Conservation (phyloP, 1,139 yeast genomes). For the Groenewaldozyma sp. region DNA sequence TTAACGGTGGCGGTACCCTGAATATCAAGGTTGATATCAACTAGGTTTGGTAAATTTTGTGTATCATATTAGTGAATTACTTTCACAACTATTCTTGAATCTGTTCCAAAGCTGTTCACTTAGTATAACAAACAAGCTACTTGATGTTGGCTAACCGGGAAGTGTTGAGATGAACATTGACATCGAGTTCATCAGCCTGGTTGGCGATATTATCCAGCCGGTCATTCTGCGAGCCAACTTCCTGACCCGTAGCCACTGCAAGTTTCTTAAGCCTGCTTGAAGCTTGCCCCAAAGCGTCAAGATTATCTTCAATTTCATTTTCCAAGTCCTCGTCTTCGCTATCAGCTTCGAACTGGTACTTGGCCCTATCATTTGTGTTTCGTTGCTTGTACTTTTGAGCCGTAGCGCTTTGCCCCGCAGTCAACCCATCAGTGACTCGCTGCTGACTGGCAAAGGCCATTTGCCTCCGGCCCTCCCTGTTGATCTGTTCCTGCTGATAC, state of each 20-base stretch:
- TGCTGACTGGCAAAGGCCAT: constrained; percentile 39
- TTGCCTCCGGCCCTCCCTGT: constrained; percentile 36
- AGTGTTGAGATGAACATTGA: constrained; percentile 43
- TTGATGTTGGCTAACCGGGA: constrained; percentile 33
- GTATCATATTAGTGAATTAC: too few relatives aligned
- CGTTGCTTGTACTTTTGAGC: constrained; percentile 29
- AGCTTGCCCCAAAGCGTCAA: constrained; percentile 41
- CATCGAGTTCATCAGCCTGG: constrained; percentile 44
- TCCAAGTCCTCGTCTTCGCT: constrained; percentile 56
- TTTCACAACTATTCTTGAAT: too few relatives aligned
- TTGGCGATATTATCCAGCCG: constrained; percentile 46
- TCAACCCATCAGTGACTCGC: constrained; percentile 38
- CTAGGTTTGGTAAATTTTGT: background rate
- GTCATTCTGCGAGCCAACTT: constrained; percentile 42
- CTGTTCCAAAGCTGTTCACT: background rate
- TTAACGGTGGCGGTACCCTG: background rate
- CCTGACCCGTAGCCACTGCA: constrained; percentile 45
- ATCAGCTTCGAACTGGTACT: constrained; percentile 51
- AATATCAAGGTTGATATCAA: background rate
- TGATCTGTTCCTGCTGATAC: constrained; percentile 45
- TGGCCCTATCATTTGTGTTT: constrained; percentile 30
- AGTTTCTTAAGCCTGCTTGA: constrained; percentile 42
- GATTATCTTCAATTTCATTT: constrained; percentile 45
- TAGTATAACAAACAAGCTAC: constrained; percentile 14
- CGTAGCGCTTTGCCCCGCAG: constrained; percentile 30